These are phyloP conservation scores for Elongisporangium undulatum DNA, from an alignment of 352 stramenopile genomes.

Conservation along the genomic window DNA sequence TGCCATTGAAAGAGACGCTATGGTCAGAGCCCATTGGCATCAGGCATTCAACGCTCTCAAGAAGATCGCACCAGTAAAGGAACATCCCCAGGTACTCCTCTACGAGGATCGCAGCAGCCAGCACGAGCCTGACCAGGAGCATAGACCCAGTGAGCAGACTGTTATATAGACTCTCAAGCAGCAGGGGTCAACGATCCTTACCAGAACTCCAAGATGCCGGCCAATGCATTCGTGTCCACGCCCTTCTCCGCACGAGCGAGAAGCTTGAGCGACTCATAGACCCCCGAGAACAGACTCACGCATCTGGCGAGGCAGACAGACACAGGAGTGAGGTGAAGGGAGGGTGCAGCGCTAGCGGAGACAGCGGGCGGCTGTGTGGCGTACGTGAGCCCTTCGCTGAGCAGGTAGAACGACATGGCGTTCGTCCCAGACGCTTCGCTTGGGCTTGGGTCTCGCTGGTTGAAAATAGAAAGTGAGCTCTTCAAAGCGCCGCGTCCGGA, in stretches of 20 bases:
- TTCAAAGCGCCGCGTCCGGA: background rate
- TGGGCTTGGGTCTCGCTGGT: background rate
- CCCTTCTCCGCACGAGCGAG: constrained; percentile 54
- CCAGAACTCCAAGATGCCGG: constrained; percentile 62
- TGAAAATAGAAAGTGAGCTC: background rate
- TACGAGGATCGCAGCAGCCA: constrained; percentile 46
- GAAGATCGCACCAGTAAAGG: constrained; percentile 41
- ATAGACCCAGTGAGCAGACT: background rate
- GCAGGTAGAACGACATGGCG: constrained; percentile 63
- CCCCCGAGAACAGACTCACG: constrained; percentile 46
- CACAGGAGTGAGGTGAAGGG: background rate
- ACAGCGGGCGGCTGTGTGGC: constrained; percentile 1
- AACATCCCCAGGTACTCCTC: constrained; percentile 69
- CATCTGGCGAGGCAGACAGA: constrained; percentile 23
- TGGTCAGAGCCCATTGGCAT: background rate
- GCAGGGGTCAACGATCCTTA: too few species aligned
- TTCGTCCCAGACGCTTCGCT: background rate
- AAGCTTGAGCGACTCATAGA: constrained; percentile 70
- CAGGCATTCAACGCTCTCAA: background rate
- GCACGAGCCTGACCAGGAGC: constrained; percentile 42
- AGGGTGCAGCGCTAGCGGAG: background rate
- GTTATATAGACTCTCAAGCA: background rate
- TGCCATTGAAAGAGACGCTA: constrained; percentile 4
- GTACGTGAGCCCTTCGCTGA: constrained; percentile 67
- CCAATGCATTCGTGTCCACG: constrained; percentile 39